Base-by-base conservation (phyloP, 345 rosid genomes). In the Ceriops tagal region DNA sequence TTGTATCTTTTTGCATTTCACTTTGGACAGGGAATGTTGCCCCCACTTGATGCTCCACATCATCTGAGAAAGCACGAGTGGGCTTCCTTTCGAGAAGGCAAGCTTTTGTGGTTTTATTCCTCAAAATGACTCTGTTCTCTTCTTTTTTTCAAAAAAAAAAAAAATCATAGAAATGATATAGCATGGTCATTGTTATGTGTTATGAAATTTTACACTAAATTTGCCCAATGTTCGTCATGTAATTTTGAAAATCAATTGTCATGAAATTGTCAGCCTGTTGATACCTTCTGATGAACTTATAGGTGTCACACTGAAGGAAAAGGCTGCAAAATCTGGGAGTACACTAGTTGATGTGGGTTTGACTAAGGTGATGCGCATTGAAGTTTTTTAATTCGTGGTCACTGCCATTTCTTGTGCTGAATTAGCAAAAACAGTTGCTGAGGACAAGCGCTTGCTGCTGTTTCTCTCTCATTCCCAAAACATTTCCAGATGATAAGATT, bases 41-140 rank as follows among this genome's bases (percentile, higher is more conserved):
- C 98, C 9, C 98, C 98, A 13, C 90, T 95, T 77, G 98, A 95
- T 84, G 98, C 99, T 70, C 99, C 98, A 5, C 98, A 92, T 71
- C 97, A 95, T 84, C 56, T 95, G 71, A 96, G 98, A 68, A 92
- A 88, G 84, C 99, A 95, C 65, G 98, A 92, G 66, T 95, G 99
- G 98, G 91, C 85, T 65, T 77, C 85, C 28, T 95, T 77, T 66
- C 85, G 98, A 30, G 98, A 95, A 90, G 99, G 99, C 87, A 66
- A 24, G 49, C 18, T 64, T n/a, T 62, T 69, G 4, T 39, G 16
- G 19, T 13, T 43, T 28, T 64, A 20, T 65, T 61, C 49, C 46
- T 27, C 37, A 26, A 53, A 4, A 20, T 69, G 69, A 53, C 37
- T 66, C 24, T 32, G 19, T 31, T 30, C 22, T 5, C 31, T 32